Percentiles rank a stretch among this genome's conserved stretches.
These are phyloP conservation scores for Hypoxylon sp. DNA, from an alignment of 2,329 filamentous ascomycete species.

Conservation along the genomic window DNA sequence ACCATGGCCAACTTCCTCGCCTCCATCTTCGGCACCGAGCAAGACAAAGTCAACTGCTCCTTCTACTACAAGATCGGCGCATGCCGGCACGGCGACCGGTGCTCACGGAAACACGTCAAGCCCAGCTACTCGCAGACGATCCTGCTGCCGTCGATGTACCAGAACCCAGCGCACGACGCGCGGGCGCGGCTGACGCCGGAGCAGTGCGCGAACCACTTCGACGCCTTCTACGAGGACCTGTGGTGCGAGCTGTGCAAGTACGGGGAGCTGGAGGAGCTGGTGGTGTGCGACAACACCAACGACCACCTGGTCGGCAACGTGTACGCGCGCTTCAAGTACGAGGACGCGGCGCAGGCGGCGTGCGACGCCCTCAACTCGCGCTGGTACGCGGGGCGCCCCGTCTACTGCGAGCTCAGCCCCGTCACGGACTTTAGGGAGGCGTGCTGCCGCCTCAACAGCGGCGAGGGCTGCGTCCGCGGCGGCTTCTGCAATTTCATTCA, in stretches of 20 bases:
- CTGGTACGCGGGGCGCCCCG: constrained; percentile 97
- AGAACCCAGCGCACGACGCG: constrained; percentile 96
- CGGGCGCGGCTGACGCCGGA: constrained; percentile 97
- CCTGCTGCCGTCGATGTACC: constrained; percentile 98
- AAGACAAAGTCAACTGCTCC: constrained; percentile 99
- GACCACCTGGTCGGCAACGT: constrained; percentile 99
- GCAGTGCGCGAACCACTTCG: constrained; percentile 99
- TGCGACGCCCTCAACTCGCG: constrained; percentile 94
- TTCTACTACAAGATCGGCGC: constrained; percentile 99
- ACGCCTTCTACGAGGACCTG: constrained; percentile 99
- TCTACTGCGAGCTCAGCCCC: constrained; percentile 97
- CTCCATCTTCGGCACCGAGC: constrained; percentile 99
- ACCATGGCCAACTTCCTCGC: constrained; percentile 97
- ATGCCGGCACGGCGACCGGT: constrained; percentile 97
- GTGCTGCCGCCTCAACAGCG: constrained; percentile 93
- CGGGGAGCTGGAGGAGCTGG: constrained; percentile 95
- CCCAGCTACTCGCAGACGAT: constrained; percentile 98
- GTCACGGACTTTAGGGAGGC: constrained; percentile 99
- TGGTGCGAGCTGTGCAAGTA: constrained; percentile 99
- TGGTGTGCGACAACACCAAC: constrained; percentile 99
- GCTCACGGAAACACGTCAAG: constrained; percentile 98
- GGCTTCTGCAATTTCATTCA: constrained; percentile 99
- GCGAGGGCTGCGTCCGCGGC: constrained; percentile 94
- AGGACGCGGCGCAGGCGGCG: constrained; percentile 92
- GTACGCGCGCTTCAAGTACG: constrained; percentile 99